phyloP scores from a whole-genome alignment of 805 yeast genomes.

The Komagataella kurtzmanii region DNA sequence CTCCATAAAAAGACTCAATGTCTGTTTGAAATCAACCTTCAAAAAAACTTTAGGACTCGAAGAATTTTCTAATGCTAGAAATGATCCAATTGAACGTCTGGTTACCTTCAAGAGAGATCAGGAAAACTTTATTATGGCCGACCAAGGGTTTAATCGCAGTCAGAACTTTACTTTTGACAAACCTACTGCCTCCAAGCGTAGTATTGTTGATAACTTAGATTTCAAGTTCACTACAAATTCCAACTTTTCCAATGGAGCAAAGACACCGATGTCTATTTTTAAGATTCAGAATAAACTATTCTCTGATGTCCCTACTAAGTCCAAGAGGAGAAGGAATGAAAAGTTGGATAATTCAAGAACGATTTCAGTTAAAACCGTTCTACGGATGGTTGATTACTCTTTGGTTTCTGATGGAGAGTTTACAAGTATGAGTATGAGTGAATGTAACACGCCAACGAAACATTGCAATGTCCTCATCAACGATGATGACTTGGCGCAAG shows the following conservation, averaged over 20 bases:
- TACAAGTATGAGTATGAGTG: neutral
- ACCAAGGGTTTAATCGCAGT: conserved; percentile 1
- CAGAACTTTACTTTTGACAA: neutral
- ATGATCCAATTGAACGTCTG: neutral
- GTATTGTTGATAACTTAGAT: neutral
- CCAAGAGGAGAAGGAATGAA: conserved; percentile 11
- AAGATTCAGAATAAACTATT: neutral
- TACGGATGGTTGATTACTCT: conserved; percentile 24
- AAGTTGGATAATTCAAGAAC: conserved; percentile 21
- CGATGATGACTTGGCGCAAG: conserved; percentile 16
- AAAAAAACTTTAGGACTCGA: neutral
- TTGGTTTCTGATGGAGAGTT: conserved; percentile 19
- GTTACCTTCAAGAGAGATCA: neutral
- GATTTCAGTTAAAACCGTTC: conserved; percentile 20
- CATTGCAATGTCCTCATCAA: conserved; percentile 11
- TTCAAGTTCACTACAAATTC: neutral
- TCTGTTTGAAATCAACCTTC: neutral
- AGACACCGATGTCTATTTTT: neutral
- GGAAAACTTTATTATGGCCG: neutral
- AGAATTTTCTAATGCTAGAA: neutral
- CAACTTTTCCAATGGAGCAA: conserved; percentile 1
- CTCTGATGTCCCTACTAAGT: neutral
- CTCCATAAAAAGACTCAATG: neutral
- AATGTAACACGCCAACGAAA: conserved; percentile 1
- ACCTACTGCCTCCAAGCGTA: neutral